phyloP scores from a whole-genome alignment of 345 rosid species.

The Citrus medica region DNA sequence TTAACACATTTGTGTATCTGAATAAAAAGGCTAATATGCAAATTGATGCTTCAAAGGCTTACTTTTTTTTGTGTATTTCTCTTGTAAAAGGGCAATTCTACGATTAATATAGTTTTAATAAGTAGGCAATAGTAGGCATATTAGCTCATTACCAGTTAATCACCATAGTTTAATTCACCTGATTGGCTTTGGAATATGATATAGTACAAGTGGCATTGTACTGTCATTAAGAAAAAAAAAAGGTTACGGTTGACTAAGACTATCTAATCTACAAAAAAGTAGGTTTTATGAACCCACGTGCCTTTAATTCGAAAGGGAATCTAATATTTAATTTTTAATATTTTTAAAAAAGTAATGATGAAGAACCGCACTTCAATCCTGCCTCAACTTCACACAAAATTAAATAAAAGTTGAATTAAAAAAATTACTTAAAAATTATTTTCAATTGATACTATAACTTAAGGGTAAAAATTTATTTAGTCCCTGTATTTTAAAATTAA shows the following conservation, averaged over 20 bases:
- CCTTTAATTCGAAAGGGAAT: not conserved
- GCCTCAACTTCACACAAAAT: too few relatives aligned
- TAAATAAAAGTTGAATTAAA: too few relatives aligned
- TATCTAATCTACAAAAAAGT: not conserved
- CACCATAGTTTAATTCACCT: not conserved
- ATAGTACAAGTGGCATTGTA: not conserved
- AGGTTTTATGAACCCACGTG: not conserved
- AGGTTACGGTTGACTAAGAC: not conserved
- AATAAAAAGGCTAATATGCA: not conserved
- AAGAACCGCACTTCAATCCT: too few relatives aligned
- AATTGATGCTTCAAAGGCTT: not conserved
- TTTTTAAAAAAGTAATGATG: too few relatives aligned
- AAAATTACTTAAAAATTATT: too few relatives aligned
- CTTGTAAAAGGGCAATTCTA: too few relatives aligned
- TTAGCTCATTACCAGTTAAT: too few relatives aligned
- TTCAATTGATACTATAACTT: too few relatives aligned
- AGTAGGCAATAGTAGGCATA: too few relatives aligned
- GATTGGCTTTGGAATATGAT: not conserved
- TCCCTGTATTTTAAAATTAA: fast-evolving
- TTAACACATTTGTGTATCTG: too few relatives aligned
- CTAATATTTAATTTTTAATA: too few relatives aligned
- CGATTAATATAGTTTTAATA: too few relatives aligned
- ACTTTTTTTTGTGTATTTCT: not conserved
- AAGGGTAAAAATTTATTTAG: fast-evolving
- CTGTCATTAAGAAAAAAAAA: not conserved